Evolutionary conservation across 148 eudicot genomes (phyloP).

Genomic region (Vaccinium myrtillus): DNA sequence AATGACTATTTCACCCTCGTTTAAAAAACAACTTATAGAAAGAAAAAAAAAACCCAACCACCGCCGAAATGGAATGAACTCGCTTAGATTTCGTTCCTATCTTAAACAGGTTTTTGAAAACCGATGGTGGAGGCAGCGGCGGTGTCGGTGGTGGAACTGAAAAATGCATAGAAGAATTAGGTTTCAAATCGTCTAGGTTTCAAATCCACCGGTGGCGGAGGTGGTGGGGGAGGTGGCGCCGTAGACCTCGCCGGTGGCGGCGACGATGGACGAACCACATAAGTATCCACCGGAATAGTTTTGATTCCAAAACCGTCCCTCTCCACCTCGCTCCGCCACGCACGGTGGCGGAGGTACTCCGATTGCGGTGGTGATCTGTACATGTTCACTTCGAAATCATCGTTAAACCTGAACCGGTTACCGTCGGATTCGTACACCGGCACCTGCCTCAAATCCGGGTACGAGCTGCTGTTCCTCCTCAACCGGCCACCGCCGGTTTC

Average conservation of each 20-base stretch:
- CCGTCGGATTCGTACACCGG: slow-evolving; percentile 35
- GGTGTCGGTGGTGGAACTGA: slow-evolving; percentile 29
- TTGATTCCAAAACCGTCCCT: slow-evolving; percentile 26
- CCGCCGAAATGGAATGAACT: slow-evolving; percentile 46
- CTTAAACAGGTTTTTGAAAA: slow-evolving; percentile 43
- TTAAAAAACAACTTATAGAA: no score
- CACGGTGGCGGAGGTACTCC: slow-evolving; percentile 16
- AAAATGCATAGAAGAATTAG: slow-evolving; percentile 6
- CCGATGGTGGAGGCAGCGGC: slow-evolving; percentile 39
- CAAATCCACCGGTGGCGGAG: slow-evolving; percentile 24
- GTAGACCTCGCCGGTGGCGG: not conserved
- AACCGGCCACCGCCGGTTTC: slow-evolving; percentile 26
- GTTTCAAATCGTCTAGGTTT: slow-evolving; percentile 27
- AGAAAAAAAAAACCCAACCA: no score
- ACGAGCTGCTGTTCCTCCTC: slow-evolving; percentile 56
- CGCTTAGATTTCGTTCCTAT: slow-evolving; percentile 51
- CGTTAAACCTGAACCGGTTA: slow-evolving; percentile 41
- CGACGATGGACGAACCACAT: slow-evolving; percentile 24
- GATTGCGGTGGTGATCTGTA: slow-evolving; percentile 32
- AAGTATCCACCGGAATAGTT: slow-evolving; percentile 58
- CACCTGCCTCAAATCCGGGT: slow-evolving; percentile 51
- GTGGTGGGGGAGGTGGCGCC: slow-evolving; percentile 25
- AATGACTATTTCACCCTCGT: no score
- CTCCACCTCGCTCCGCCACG: slow-evolving; percentile 30
- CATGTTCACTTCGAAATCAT: slow-evolving; percentile 50